A percentile compares a stretch with the other conserved stretches of the same genome.
Evolutionary conservation across 129 eudicot genomes (phyloP).

Genomic region (Flaveria ramosissima): DNA sequence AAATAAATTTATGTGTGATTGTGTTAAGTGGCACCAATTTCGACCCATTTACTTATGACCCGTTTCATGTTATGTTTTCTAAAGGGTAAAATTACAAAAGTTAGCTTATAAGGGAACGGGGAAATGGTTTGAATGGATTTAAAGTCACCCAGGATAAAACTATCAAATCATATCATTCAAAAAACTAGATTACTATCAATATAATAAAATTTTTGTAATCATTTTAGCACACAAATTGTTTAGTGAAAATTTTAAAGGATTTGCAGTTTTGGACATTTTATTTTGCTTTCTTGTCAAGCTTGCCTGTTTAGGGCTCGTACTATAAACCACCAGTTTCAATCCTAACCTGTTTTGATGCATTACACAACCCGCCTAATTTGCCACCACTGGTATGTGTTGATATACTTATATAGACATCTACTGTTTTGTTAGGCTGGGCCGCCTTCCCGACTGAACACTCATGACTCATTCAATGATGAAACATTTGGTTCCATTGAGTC

Average conservation of each 20-base stretch:
- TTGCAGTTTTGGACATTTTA: not conserved
- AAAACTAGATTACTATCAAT: not conserved
- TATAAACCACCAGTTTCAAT: not conserved
- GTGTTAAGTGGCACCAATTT: not conserved
- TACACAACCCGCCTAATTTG: not conserved
- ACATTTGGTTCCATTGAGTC: constrained; percentile 86
- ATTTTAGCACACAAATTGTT: not conserved
- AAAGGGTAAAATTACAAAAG: not conserved
- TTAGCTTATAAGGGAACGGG: not conserved
- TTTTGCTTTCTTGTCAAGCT: not conserved
- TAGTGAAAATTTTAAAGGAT: not conserved
- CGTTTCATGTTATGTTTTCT: not conserved
- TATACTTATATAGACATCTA: constrained; percentile 8
- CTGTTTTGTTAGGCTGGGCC: constrained; percentile 68
- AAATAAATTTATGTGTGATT: constrained; percentile 10
- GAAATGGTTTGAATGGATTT: not conserved
- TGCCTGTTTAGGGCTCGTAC: not conserved
- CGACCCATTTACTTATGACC: not conserved
- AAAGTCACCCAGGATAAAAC: not conserved
- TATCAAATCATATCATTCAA: not conserved
- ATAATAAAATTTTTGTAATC: not conserved
- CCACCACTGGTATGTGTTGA: not conserved
- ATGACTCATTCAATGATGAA: constrained; percentile 84
- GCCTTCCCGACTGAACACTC: constrained; percentile 58
- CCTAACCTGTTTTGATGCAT: not conserved